Conservation (phyloP, 2,329 filamentous ascomycete species). For the Drechslera avenae region DNA sequence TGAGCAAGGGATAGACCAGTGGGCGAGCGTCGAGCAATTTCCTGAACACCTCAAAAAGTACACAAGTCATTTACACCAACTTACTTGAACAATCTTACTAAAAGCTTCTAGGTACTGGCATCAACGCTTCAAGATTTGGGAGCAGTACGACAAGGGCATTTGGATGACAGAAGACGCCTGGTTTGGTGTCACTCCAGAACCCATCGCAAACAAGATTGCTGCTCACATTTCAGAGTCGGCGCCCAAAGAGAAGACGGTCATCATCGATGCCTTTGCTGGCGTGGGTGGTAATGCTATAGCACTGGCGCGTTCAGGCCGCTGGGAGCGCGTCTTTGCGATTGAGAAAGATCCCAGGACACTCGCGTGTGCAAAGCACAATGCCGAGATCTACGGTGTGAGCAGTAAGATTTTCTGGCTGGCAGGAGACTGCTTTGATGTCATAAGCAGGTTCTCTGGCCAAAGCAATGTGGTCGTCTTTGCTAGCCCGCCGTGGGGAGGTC, state of each 20-base stretch:
- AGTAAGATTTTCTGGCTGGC: conserved; percentile 83
- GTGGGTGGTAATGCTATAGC: conserved; percentile 93
- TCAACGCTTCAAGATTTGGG: conserved; percentile 86
- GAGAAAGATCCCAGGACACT: conserved; percentile 82
- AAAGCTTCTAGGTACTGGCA: conserved; percentile 77
- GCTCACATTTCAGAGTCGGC: conserved; percentile 66
- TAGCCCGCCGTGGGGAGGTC: conserved; percentile 76
- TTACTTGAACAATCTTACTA: neutral
- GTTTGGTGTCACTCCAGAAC: conserved; percentile 96
- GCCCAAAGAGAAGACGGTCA: conserved; percentile 62
- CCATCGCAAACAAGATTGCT: conserved; percentile 72
- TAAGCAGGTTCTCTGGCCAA: conserved; percentile 60
- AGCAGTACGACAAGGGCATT: conserved; percentile 83
- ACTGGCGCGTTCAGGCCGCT: conserved; percentile 81
- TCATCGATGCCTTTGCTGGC: conserved; percentile 90
- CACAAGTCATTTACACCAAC: conserved; percentile 21
- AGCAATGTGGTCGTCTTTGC: conserved; percentile 68
- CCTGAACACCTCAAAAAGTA: conserved; percentile 86
- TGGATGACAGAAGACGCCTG: conserved; percentile 92
- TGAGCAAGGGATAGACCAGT: conserved; percentile 65
- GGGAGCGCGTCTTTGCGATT: conserved; percentile 84
- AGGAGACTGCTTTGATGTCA: conserved; percentile 81
- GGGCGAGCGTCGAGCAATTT: conserved; percentile 70
- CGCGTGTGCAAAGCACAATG: conserved; percentile 91
- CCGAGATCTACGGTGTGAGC: conserved; percentile 78